Base-by-base conservation (phyloP, 2,329 filamentous ascomycete species). In the Penicillium polonicum region DNA sequence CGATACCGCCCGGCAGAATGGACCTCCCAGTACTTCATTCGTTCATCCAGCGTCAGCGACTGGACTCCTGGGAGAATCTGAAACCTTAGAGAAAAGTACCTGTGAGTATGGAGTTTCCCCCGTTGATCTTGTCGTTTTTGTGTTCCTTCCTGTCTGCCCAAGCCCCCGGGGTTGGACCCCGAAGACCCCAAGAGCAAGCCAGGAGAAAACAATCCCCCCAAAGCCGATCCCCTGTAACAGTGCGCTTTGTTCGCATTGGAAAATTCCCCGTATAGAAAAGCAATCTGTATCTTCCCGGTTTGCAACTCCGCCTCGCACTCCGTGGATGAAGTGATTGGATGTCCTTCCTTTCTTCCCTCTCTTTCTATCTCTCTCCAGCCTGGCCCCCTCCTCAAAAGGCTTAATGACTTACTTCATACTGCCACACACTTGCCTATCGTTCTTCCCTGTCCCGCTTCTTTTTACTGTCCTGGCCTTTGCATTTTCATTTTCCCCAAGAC, bases 211-310 rank as follows among this genome's bases (percentile, higher is more conserved):
- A 38, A 29, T 13, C 17, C 15, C 35, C 50, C 55, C 33, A 33
- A 33, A 33, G 44, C 56, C 51, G 45, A 57, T 61, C 48, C 62
- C 60, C 54, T 65, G 64, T 55, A 61, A 62, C 59, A 46, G 33
- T 49, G 64, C 64, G 64, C 65, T 66, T 66, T 65, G 64, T 68
- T 65, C 68, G 65, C 65, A 64, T 55, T 45, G 61, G 60, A 49
- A 58, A 62, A 21, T 33, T 46, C 45, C 45, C 58, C 55, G 55
- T 63, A 67, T 64, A 62, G 60, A 63, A 60, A 53, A 57, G 59
- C 63, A 60, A 53, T 55, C 67, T 72, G 70, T 69, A 60, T 60
- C 65, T 70, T 71, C 57, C 70, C 69, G 68, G 58, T 62, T 65
- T 69, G 68, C 66, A 63, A 54, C 59, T 60, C 55, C 43, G 59